Conservation (phyloP, 495 filamentous ascomycete genomes). For the Sabuloglossum arenarium region DNA sequence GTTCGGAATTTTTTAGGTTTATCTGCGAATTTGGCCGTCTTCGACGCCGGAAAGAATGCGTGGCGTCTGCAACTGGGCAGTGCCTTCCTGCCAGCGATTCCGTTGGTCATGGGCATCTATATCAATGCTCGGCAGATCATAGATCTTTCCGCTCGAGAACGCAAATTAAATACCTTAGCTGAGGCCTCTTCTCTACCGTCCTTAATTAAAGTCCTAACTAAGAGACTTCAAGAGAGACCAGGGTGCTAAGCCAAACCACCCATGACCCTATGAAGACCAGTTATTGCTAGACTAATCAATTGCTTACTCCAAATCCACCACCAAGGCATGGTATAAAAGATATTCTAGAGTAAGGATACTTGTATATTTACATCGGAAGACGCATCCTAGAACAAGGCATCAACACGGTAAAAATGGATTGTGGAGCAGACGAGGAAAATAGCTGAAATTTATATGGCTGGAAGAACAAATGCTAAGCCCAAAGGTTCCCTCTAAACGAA, state of each 20-base stretch:
- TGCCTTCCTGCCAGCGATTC: conserved; percentile 9
- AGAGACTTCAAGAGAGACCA: too few relatives aligned
- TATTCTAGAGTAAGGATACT: background rate
- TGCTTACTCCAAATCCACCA: too few relatives aligned
- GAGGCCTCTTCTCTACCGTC: too few relatives aligned
- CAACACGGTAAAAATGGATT: background rate
- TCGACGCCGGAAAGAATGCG: conserved; percentile 2
- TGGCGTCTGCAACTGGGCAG: conserved; percentile 13
- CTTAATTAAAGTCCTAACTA: too few relatives aligned
- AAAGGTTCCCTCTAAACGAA: background rate
- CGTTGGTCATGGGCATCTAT: conserved; percentile 11
- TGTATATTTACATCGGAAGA: background rate
- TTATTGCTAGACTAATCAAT: too few relatives aligned
- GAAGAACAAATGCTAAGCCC: background rate
- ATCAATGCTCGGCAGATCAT: too few relatives aligned
- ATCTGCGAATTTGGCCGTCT: conserved; percentile 10
- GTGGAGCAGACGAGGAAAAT: background rate
- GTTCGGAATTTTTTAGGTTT: conserved; percentile 11
- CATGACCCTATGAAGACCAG: too few relatives aligned
- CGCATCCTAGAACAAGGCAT: background rate
- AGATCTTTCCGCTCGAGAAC: too few relatives aligned
- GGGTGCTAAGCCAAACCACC: too few relatives aligned
- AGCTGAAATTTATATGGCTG: background rate
- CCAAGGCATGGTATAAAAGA: too few relatives aligned
- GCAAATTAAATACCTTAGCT: too few relatives aligned